These are phyloP conservation scores for Suillus tomentosus DNA, from an alignment of 768 basidiomycete species.

Conservation along the genomic window DNA sequence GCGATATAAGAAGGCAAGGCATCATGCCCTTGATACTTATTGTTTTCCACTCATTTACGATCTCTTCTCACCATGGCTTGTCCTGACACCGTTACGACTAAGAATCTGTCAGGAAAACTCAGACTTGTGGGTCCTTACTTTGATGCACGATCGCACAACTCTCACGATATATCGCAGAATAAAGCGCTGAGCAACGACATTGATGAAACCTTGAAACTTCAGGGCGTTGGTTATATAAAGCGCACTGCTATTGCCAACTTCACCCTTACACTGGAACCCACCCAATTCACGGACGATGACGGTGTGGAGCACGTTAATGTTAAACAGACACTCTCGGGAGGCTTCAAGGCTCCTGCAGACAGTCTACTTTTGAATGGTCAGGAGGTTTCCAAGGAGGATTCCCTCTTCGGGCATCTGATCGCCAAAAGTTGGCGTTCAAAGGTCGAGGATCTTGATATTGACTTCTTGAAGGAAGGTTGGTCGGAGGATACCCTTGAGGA, in stretches of 20 bases:
- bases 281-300: conserved; percentile 58
- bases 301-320: conserved; percentile 64
- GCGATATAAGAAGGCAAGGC: not conserved
- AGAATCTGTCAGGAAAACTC: conserved; percentile 2
- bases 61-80: conserved; percentile 6
- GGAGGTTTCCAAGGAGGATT: conserved; percentile 48
- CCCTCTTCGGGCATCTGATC: conserved; percentile 56
- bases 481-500: conserved; percentile 30
- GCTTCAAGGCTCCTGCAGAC: conserved; percentile 56
- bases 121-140: not conserved
- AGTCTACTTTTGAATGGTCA: conserved; percentile 52
- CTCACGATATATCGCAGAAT: conserved; percentile 44
- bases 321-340: conserved; percentile 60
- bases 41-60: not conserved
- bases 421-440: conserved; percentile 50
- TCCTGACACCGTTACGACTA: not conserved
- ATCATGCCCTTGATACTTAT: not conserved
- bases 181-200: conserved; percentile 57
- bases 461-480: conserved; percentile 37
- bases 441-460: conserved; percentile 43
- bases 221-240: conserved; percentile 69
- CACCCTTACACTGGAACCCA: conserved; percentile 56
- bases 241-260: conserved; percentile 56
- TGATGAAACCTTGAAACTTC: conserved; percentile 59
- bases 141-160: not conserved